These are phyloP conservation scores for Fusarium multiceps DNA, from an alignment of 2,329 filamentous ascomycete species.

Conservation along the genomic window DNA sequence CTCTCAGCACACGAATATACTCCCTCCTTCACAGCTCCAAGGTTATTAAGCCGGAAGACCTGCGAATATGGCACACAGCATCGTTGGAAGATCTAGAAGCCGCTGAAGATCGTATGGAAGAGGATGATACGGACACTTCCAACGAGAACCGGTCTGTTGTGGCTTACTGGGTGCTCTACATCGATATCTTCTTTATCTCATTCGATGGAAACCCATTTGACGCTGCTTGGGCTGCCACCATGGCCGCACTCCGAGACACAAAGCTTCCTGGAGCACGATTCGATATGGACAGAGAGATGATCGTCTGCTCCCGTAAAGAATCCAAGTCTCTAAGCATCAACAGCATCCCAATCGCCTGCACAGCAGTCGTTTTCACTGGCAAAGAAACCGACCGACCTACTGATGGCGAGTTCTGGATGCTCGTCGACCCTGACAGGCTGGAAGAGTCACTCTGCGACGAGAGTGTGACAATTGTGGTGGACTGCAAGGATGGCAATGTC, in stretches of 20 bases:
- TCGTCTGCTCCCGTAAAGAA: slow-evolving; percentile 76
- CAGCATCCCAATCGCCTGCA: slow-evolving; percentile 79
- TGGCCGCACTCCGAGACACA: slow-evolving; percentile 84
- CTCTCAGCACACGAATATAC: slow-evolving; percentile 82
- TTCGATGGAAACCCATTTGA: slow-evolving; percentile 94
- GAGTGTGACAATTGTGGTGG: slow-evolving; percentile 84
- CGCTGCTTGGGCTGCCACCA: slow-evolving; percentile 84
- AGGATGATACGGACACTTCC: slow-evolving; percentile 49
- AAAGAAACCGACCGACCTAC: slow-evolving; percentile 61
- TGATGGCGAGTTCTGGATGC: slow-evolving; percentile 73
- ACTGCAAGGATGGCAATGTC: slow-evolving; percentile 63
- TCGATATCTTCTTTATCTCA: slow-evolving; percentile 94
- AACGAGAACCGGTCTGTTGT: slow-evolving; percentile 65
- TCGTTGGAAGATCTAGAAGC: slow-evolving; percentile 60
- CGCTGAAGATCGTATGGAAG: slow-evolving; percentile 52
- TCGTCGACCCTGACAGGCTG: slow-evolving; percentile 89
- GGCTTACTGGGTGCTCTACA: slow-evolving; percentile 94
- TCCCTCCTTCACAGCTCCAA: slow-evolving; percentile 78
- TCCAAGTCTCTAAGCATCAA: slow-evolving; percentile 68
- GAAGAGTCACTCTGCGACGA: slow-evolving; percentile 90
- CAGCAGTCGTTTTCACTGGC: slow-evolving; percentile 81
- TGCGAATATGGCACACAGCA: slow-evolving; percentile 77
- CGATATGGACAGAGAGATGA: slow-evolving; percentile 82
- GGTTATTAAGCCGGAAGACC: slow-evolving; percentile 72
- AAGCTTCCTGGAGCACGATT: slow-evolving; percentile 82